phyloP scores from a whole-genome alignment of 768 basidiomycete species.

The Brasilioporus rufonigricans region DNA sequence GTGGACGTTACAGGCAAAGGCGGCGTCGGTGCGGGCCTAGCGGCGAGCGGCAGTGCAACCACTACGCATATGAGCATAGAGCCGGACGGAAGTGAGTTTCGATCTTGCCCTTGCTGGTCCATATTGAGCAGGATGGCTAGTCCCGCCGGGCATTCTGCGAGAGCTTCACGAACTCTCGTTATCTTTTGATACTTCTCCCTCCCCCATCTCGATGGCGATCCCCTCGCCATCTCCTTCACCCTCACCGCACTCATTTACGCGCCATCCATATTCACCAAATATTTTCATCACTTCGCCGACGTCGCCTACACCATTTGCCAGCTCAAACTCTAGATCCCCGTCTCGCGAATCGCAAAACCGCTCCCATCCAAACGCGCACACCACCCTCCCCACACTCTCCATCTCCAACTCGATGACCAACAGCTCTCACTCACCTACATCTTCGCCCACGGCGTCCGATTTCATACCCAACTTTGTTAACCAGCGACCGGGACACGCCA shows the following conservation, averaged over 20 bases:
- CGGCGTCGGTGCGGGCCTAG: not conserved
- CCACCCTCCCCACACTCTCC: constrained; percentile 11
- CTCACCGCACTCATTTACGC: constrained; percentile 18
- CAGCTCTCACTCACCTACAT: constrained; percentile 23
- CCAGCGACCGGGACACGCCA: constrained; percentile 15
- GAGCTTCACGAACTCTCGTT: constrained; percentile 29
- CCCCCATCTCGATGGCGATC: constrained; percentile 13
- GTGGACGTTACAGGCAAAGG: constrained; percentile 60
- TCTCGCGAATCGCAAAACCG: constrained; percentile 20
- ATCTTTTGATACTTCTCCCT: constrained; percentile 21
- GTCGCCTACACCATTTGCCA: constrained; percentile 33
- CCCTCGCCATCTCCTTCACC: constrained; percentile 30
- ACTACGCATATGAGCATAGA: not conserved
- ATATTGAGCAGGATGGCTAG: constrained; percentile 12
- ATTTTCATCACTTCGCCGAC: constrained; percentile 72
- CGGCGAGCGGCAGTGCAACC: not conserved
- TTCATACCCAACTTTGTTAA: constrained; percentile 9
- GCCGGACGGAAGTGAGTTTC: constrained; percentile 15
- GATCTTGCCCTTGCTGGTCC: not conserved
- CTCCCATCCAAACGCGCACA: constrained; percentile 5
- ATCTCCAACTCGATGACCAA: constrained; percentile 5
- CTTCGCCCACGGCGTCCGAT: constrained; percentile 29
- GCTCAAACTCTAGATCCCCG: constrained; percentile 19
- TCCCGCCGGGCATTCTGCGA: constrained; percentile 19
- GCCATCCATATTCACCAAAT: constrained; percentile 47